phyloP scores from a whole-genome alignment of 73 alveolate species.

The Uronychia binucleata region DNA sequence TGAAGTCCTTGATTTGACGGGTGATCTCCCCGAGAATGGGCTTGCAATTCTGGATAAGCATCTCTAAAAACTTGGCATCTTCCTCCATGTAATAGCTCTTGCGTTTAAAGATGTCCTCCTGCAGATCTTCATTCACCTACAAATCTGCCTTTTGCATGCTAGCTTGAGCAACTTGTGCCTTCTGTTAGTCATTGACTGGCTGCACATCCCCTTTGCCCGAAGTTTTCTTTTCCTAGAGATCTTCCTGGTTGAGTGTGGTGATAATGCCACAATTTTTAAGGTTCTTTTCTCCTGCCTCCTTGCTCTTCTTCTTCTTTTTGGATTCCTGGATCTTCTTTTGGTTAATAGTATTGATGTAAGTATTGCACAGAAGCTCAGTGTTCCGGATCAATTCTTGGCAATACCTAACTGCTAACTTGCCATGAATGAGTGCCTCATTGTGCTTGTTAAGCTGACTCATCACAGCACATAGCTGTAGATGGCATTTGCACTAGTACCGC shows the following conservation, averaged over 20 bases:
- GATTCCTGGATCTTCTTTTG: neutral
- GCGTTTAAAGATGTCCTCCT: slow-evolving; percentile 4
- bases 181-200: too few species aligned
- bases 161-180: too few species aligned
- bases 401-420: slow-evolving; percentile 16
- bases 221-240: slow-evolving; percentile 6
- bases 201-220: neutral
- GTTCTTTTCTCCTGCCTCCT: neutral
- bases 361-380: slow-evolving; percentile 7
- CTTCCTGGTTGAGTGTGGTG: slow-evolving; percentile 25
- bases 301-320: neutral
- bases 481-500: slow-evolving; percentile 22
- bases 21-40: slow-evolving; percentile 33
- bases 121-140: neutral
- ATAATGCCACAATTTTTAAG: slow-evolving; percentile 24
- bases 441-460: slow-evolving; percentile 29
- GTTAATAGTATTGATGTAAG: neutral
- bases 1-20: slow-evolving; percentile 22
- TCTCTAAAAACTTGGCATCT: slow-evolving; percentile 21
- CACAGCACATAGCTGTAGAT: slow-evolving; percentile 32
- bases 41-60: slow-evolving; percentile 41
- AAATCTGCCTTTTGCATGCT: neutral
- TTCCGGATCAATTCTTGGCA: slow-evolving; percentile 17
- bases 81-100: slow-evolving; percentile 45
- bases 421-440: slow-evolving; percentile 31